phyloP scores from a whole-genome alignment of 2,329 filamentous ascomycete species.

The Fusarium miscanthi region DNA sequence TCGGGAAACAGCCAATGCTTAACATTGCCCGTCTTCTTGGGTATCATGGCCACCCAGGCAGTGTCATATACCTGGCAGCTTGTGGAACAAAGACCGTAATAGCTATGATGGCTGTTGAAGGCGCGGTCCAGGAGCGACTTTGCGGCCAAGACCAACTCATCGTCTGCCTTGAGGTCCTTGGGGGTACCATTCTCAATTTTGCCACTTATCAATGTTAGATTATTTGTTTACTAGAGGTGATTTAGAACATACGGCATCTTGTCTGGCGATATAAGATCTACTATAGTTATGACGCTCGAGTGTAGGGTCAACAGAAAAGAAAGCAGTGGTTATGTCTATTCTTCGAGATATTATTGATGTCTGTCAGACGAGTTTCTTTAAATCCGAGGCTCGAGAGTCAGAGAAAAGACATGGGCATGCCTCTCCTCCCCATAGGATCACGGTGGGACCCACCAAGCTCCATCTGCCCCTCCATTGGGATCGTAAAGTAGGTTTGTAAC shows the following conservation, averaged over 20 bases:
- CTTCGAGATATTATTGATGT: accelerated
- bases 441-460: not conserved
- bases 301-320: accelerated
- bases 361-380: accelerated
- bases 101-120: not conserved
- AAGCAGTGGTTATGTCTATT: accelerated
- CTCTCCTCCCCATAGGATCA: not conserved
- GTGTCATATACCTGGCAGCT: conserved; percentile 8
- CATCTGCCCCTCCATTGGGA: not conserved
- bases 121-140: not conserved
- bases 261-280: accelerated
- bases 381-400: accelerated
- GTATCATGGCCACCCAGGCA: conserved; percentile 5
- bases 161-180: accelerated
- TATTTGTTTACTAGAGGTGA: accelerated
- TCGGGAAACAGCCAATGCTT: not conserved
- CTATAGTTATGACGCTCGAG: not conserved
- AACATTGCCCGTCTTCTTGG: not conserved
- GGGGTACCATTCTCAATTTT: accelerated
- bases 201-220: accelerated
- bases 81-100: not conserved
- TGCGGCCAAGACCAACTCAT: not conserved
- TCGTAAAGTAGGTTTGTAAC: accelerated
- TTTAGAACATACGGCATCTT: not conserved
- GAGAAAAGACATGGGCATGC: accelerated